phyloP scores from a whole-genome alignment of 2,329 filamentous ascomycete species.

The Aspergillus flavus region DNA sequence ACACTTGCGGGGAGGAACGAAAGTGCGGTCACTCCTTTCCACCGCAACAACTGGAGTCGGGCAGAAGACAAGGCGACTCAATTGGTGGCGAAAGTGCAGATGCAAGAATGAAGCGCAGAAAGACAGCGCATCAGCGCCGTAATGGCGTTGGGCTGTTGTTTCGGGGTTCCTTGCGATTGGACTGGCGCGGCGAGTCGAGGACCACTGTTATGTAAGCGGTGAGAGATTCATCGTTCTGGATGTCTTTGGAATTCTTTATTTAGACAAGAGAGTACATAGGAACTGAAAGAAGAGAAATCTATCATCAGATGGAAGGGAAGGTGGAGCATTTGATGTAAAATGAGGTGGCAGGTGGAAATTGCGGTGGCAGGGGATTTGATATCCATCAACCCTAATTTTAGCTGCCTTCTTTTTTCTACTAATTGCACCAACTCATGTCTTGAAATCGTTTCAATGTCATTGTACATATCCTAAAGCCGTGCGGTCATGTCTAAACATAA shows the following conservation, averaged over 20 bases:
- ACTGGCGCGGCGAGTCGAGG: neutral
- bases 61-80: neutral
- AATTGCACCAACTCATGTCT: neutral
- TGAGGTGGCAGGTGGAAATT: conserved; percentile 16
- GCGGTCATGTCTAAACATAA: conserved; percentile 4
- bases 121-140: conserved; percentile 16
- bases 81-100: neutral
- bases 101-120: neutral
- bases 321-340: conserved; percentile 6
- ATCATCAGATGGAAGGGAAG: neutral
- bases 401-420: neutral
- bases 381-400: neutral
- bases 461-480: neutral
- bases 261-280: neutral
- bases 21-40: neutral
- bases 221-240: neutral
- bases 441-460: conserved; percentile 3
- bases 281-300: neutral
- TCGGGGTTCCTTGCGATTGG: neutral
- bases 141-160: conserved; percentile 2
- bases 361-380: conserved; percentile 13
- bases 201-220: conserved; percentile 9
- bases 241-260: neutral
- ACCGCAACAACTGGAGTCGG: neutral
- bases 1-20: neutral